Evolutionary conservation across 805 yeast genomes (phyloP), one percentile per base, ranked within the genome.

Genomic region (Ogataea zsoltii): DNA sequence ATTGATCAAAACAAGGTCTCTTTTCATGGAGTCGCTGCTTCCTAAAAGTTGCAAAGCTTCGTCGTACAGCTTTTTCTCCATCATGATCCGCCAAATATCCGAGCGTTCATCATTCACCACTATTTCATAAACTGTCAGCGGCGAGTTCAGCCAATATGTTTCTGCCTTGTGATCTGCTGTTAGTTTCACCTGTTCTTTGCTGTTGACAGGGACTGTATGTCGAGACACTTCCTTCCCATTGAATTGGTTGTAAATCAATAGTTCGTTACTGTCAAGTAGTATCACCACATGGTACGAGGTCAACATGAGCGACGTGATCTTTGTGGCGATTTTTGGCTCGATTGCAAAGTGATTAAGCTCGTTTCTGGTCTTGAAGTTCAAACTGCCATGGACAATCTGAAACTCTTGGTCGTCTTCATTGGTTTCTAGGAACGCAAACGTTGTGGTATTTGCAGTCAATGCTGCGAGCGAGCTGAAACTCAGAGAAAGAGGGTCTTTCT

Each of bases 141-240:
- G 63, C 0, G 94, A 79, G 55, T 71, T 88, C 3, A 86, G 64
- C 99, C 99, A 94, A 55, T 71, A 86, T 0, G 98, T 87, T 1
- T 71, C 59, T 35, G 65, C 65, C 3, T 63, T 48, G 41, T 65
- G 63, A 55, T 86, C 95, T 1, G 72, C 70, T 2, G 74, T 57
- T 4, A 80, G 58, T 0, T 84, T 84, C 6, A 72, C 45, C 37
- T 76, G 58, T 21, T 61, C 55, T 37, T 72, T 77, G 35, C 59
- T 60, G 4, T 61, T 18, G 57, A 54, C 31, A 12, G 58, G 42
- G 46, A 55, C 33, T 13, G 58, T 33, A 46, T 66, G 72, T 3
- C 79, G 60, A 1, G 68, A 59, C 32, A 75, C 77, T 4, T 74
- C 57, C 38, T 74, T 64, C 44, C 75, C 77, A 49, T 73, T 79